Conservation (phyloP, 2,329 filamentous ascomycete genomes). For the Macroventuria anomochaeta region DNA sequence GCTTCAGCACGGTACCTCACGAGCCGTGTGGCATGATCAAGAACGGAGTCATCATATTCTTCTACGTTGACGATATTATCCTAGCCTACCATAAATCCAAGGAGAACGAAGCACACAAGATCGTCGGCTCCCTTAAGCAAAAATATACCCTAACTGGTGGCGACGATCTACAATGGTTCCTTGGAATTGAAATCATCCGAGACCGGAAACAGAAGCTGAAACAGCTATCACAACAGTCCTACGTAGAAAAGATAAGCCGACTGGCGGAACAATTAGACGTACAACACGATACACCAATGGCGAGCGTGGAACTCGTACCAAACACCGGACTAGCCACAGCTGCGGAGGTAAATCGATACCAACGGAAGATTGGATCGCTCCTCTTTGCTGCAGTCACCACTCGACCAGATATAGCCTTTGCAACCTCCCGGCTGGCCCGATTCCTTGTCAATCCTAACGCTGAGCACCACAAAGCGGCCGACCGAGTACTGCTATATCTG, state of each 20-base stretch:
- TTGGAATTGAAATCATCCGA: background rate
- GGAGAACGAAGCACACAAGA: background rate
- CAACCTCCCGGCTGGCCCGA: no score
- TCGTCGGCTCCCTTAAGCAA: background rate
- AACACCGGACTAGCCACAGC: background rate
- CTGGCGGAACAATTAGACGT: background rate
- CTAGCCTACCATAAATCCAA: background rate
- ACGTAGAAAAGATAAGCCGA: background rate
- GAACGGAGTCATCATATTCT: slow-evolving; percentile 8
- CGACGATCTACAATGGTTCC: slow-evolving; percentile 18
- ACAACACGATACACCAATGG: background rate
- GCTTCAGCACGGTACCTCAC: slow-evolving; percentile 7
- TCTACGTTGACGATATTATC: slow-evolving; percentile 17
- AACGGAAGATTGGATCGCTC: slow-evolving; percentile 4
- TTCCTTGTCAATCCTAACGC: no score
- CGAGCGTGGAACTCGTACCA: background rate
- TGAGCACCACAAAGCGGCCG: no score
- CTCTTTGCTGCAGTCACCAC: no score
- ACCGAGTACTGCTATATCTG: no score
- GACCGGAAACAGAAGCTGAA: background rate
- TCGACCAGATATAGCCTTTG: no score
- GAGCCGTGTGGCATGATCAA: slow-evolving; percentile 17
- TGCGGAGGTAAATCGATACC: background rate
- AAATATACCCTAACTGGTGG: slow-evolving; percentile 4
- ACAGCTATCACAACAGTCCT: background rate